Conservation (phyloP, 164 flowering plant species). For the Macadamia tetraphylla region DNA sequence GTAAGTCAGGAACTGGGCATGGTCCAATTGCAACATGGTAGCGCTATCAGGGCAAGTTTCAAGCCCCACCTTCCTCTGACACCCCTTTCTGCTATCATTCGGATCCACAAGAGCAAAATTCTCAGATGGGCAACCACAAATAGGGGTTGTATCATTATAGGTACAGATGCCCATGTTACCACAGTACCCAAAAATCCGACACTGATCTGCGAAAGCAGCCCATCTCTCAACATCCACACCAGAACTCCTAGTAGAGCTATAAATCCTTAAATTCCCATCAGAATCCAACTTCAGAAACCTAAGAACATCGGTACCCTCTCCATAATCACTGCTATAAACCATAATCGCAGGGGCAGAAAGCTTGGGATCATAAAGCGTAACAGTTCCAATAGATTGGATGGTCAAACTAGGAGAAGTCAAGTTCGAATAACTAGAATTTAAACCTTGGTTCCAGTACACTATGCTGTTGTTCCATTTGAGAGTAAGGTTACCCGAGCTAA, state of each 20-base stretch:
- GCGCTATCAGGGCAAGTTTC: slow-evolving; percentile 42
- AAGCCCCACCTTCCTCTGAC: slow-evolving; percentile 65
- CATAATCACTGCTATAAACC: slow-evolving; percentile 78
- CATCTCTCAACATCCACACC: slow-evolving; percentile 33
- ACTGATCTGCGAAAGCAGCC: slow-evolving; percentile 80
- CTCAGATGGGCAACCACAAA: slow-evolving; percentile 68
- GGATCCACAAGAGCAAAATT: slow-evolving; percentile 64
- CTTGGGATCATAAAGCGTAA: slow-evolving; percentile 39
- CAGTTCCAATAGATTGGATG: slow-evolving; percentile 43
- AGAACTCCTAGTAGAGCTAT: slow-evolving; percentile 38
- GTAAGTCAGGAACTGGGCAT: slow-evolving; percentile 57
- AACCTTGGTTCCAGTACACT: slow-evolving; percentile 27
- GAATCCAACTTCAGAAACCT: slow-evolving; percentile 58
- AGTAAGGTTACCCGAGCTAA: slow-evolving; percentile 25
- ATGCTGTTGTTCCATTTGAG: slow-evolving; percentile 24
- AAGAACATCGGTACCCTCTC: slow-evolving; percentile 39
- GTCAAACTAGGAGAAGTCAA: slow-evolving; percentile 46
- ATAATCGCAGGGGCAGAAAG: slow-evolving; percentile 22
- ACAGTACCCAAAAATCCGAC: slow-evolving; percentile 74
- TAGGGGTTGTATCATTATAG: slow-evolving; percentile 50
- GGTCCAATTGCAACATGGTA: slow-evolving; percentile 47
- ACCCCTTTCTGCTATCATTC: slow-evolving; percentile 56
- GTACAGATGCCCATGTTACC: slow-evolving; percentile 80
- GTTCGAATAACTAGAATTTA: slow-evolving; percentile 24
- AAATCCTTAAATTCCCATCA: slow-evolving; percentile 90